Evolutionary conservation across 805 yeast species (phyloP), one percentile per base, ranked within the genome.

Genomic region (Scheffersomyces amazonensis): DNA sequence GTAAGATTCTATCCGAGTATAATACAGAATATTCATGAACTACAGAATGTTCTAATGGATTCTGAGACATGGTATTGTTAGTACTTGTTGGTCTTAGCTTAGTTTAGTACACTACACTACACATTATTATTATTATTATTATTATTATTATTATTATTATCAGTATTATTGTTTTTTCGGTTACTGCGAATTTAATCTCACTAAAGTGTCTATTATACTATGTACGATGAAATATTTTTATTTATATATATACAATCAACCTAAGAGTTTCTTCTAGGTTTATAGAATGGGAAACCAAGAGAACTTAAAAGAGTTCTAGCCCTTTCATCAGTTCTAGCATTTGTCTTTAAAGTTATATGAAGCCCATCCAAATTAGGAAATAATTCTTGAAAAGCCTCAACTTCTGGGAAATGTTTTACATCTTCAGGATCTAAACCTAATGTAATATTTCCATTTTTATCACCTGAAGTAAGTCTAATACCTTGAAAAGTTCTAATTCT

Each of bases 281-380:
- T 54, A 46, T 51, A 54, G 69, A 90, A 87, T 38, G 96, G 95
- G 36, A 90, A 60, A 6, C 96, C 96, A 49, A 80, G 73, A 2
- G 87, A 84, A 58, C 95, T 84, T 44, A 91, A 66, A 50, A 91
- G 69, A 15, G 86, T 80, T 61, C 95, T 81, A 8, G 98, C 97
- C 54, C 87, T 93, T 22, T 81, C 78, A 57, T 90, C 97, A 16
- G 88, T 81, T 65, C 89, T 88, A 6, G 98, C 96, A 24, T 87
- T 69, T 16, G 98, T 91, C 58, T 86, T 86, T 49, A 93, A 66
- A 28, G 87, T 85, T 40, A 93, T 73, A 57, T 88, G 85, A 73
- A 91, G 75, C 41, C 96, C 97, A 57, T 81, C 87, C 21, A 89
- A 79, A 47, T 72, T 78, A 27, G 96, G 90, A 87, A 91, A 93